phyloP scores from a whole-genome alignment of 495 filamentous ascomycete genomes.

The Penicillium angulare region DNA sequence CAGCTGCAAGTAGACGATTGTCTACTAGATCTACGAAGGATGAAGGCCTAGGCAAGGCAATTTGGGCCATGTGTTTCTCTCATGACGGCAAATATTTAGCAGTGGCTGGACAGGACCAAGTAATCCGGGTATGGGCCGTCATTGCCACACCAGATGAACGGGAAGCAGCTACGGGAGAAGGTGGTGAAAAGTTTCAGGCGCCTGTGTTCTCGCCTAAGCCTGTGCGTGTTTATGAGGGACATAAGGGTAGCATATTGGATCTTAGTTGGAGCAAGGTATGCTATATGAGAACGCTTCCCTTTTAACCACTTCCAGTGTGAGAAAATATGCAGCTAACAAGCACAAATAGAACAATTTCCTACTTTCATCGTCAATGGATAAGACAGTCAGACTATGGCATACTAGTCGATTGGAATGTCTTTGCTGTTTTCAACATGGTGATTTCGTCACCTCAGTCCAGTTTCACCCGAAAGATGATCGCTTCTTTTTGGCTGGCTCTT shows the following conservation, averaged over 20 bases:
- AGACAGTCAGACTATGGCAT: slow-evolving; percentile 96
- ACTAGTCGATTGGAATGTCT: slow-evolving; percentile 81
- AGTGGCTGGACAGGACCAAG: slow-evolving; percentile 80
- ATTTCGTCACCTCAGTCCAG: slow-evolving; percentile 91
- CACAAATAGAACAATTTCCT: slow-evolving; percentile 80
- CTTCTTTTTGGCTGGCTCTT: slow-evolving; percentile 91
- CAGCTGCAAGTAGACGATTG: slow-evolving; percentile 24
- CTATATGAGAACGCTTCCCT: neutral
- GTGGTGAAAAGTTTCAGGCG: slow-evolving; percentile 73
- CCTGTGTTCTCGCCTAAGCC: slow-evolving; percentile 87
- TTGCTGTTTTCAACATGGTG: slow-evolving; percentile 93
- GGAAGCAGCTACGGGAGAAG: slow-evolving; percentile 64
- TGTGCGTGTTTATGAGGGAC: slow-evolving; percentile 75
- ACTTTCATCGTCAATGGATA: slow-evolving; percentile 96
- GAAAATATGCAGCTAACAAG: slow-evolving; percentile 11
- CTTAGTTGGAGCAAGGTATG: slow-evolving; percentile 92
- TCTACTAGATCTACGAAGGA: slow-evolving; percentile 30
- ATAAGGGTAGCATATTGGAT: slow-evolving; percentile 84
- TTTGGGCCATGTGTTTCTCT: slow-evolving; percentile 93
- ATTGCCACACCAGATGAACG: slow-evolving; percentile 81
- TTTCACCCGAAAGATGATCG: slow-evolving; percentile 96
- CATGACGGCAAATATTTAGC: slow-evolving; percentile 91
- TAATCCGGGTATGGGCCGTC: slow-evolving; percentile 89
- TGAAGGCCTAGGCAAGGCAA: slow-evolving; percentile 49
- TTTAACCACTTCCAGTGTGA: neutral